Evolutionary conservation across 139 green algal species (phyloP).

Genomic region (Nannochloris sp.): DNA sequence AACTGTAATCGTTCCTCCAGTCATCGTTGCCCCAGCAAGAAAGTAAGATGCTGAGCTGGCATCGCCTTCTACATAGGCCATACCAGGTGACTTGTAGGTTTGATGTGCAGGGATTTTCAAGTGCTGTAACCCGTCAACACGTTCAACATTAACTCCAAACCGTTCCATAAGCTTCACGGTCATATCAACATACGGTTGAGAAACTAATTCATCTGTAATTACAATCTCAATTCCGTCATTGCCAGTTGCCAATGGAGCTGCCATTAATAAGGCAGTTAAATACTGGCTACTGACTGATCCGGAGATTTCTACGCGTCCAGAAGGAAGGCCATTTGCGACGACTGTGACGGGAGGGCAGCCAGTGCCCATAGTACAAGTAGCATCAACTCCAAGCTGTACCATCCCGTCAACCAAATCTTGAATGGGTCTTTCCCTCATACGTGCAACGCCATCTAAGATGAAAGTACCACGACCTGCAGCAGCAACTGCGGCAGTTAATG

Average conservation of each 20-base stretch:
- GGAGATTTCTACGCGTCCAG: conserved; percentile 57
- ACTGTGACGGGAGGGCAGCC: conserved; percentile 92
- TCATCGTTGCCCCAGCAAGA: conserved; percentile 90
- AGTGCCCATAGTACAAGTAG: conserved; percentile 84
- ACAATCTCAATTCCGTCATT: conserved; percentile 58
- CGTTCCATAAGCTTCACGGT: conserved; percentile 95
- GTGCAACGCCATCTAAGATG: conserved; percentile 78
- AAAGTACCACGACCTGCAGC: conserved; percentile 82
- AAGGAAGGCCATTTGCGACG: conserved; percentile 70
- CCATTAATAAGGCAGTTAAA: conserved; percentile 96
- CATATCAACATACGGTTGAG: conserved; percentile 97
- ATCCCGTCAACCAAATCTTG: conserved; percentile 83
- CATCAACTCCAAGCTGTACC: conserved; percentile 90
- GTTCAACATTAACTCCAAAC: conserved; percentile 76
- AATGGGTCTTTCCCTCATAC: conserved; percentile 95
- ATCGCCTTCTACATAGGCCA: conserved; percentile 94
- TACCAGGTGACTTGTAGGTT: conserved; percentile 83
- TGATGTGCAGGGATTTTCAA: conserved; percentile 59
- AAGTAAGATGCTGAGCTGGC: conserved; percentile 95
- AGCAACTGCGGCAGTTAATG: conserved; percentile 93
- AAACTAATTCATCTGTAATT: conserved; percentile 92
- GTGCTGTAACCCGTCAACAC: conserved; percentile 71
- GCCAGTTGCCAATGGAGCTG: conserved; percentile 77
- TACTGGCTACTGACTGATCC: conserved; percentile 86
- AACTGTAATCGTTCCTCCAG: conserved; percentile 80